A percentile compares a stretch with the other conserved stretches of the same genome.
These are phyloP conservation scores for Ustilago loliicola DNA, from an alignment of 1,284 basidiomycete species.

Conservation along the genomic window DNA sequence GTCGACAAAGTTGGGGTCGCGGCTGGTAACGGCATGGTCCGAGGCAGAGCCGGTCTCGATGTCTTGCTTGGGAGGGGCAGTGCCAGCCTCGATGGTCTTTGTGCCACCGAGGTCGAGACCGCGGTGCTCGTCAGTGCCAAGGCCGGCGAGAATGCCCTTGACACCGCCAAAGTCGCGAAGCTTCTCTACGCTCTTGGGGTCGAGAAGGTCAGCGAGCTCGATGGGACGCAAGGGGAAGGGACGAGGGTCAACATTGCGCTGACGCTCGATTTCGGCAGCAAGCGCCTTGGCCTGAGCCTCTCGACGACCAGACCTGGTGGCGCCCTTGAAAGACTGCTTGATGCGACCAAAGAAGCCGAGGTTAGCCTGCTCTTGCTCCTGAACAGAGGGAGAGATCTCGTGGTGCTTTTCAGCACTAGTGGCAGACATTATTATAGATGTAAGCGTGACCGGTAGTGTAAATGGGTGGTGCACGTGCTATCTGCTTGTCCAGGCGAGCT, in stretches of 20 bases:
- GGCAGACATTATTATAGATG: conserved; percentile 8
- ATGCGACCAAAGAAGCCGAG: conserved; percentile 32
- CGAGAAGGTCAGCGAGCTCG: conserved; percentile 85
- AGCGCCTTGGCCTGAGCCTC: conserved; percentile 55
- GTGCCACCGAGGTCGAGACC: conserved; percentile 59
- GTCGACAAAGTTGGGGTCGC: conserved; percentile 42
- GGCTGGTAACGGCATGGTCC: conserved; percentile 10
- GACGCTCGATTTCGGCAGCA: conserved; percentile 52
- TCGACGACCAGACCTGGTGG: conserved; percentile 46
- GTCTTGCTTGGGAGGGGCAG: conserved; percentile 20
- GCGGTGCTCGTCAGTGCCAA: conserved; percentile 78
- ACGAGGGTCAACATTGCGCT: conserved; percentile 59
- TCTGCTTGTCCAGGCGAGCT: neutral
- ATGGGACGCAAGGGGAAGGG: conserved; percentile 75
- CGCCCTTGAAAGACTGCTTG: conserved; percentile 46
- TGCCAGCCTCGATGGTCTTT: conserved; percentile 38
- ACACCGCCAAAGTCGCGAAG: conserved; percentile 83
- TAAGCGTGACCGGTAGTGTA: neutral
- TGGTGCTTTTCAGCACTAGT: conserved; percentile 18
- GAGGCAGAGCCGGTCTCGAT: conserved; percentile 25
- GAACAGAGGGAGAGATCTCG: conserved; percentile 1
- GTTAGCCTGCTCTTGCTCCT: conserved; percentile 4
- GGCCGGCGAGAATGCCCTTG: conserved; percentile 77
- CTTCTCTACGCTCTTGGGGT: conserved; percentile 82
- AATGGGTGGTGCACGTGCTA: neutral